These are phyloP conservation scores for Lactarius akahatsu DNA, from an alignment of 768 basidiomycete genomes.

Conservation along the genomic window DNA sequence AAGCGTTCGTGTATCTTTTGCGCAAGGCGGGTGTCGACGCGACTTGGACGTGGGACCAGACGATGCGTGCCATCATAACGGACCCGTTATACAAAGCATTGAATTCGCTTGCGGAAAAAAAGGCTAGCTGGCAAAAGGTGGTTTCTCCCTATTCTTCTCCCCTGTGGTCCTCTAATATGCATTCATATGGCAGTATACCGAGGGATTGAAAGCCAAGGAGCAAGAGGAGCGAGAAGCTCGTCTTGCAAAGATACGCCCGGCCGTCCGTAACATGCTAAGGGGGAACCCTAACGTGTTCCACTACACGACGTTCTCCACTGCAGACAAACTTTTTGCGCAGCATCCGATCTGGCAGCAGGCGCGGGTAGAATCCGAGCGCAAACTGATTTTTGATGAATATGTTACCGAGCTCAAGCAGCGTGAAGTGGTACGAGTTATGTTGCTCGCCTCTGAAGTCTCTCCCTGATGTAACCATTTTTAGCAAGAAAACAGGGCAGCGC, in stretches of 20 bases:
- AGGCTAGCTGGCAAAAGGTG: constrained; percentile 91
- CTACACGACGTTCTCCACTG: constrained; percentile 88
- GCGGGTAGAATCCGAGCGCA: constrained; percentile 80
- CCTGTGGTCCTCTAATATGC: constrained; percentile 20
- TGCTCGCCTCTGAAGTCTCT: background rate
- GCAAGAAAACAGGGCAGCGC: constrained; percentile 78
- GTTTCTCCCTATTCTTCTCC: constrained; percentile 29
- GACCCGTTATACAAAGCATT: constrained; percentile 96
- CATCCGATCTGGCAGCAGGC: constrained; percentile 93
- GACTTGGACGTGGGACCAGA: constrained; percentile 97
- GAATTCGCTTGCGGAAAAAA: constrained; percentile 92
- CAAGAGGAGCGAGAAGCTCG: constrained; percentile 83
- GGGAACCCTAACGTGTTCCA: constrained; percentile 87
- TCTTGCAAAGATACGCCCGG: constrained; percentile 82
- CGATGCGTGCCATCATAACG: constrained; percentile 97
- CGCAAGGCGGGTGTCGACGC: constrained; percentile 88
- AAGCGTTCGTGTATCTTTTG: constrained; percentile 89
- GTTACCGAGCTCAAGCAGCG: constrained; percentile 80
- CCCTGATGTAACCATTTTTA: constrained; percentile 35
- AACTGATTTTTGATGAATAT: constrained; percentile 89
- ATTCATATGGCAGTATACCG: constrained; percentile 60
- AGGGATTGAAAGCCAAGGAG: constrained; percentile 73
- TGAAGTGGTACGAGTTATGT: constrained; percentile 68
- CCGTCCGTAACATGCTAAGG: constrained; percentile 80
- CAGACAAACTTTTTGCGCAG: constrained; percentile 79